Conservation (phyloP, 208 protist species). For the Entamoeba moshkovskii region DNA sequence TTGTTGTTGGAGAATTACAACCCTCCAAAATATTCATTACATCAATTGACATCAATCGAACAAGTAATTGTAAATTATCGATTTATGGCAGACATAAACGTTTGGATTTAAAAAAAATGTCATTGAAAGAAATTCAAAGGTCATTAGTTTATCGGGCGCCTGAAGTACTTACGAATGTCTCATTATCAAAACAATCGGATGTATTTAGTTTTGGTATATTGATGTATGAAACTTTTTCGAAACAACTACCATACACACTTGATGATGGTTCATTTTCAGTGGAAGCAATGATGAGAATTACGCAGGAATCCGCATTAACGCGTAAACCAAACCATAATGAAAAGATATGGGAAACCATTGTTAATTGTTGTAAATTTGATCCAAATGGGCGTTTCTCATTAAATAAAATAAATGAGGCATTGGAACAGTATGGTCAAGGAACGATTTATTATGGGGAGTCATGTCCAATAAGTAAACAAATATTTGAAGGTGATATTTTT, state of each 20-base stretch:
- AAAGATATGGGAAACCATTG: background rate
- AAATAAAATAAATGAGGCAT: background rate
- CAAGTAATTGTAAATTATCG: background rate
- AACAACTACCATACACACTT: background rate
- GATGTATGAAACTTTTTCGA: background rate
- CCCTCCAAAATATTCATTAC: background rate
- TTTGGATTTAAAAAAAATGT: background rate
- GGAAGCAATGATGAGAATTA: background rate
- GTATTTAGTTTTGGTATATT: background rate
- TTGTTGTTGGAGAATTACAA: background rate
- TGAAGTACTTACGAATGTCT: background rate
- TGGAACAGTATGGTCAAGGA: background rate
- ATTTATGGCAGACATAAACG: background rate
- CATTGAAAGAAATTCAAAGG: background rate
- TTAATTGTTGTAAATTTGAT: background rate
- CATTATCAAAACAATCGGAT: background rate
- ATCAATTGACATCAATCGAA: background rate
- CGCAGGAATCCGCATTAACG: background rate
- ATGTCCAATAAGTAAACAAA: background rate
- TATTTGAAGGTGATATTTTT: background rate
- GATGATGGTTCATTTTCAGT: background rate
- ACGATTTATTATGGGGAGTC: background rate
- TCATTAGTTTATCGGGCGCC: background rate
- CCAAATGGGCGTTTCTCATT: background rate
- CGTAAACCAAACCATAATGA: background rate